Evolutionary conservation across 805 yeast genomes (phyloP).

Genomic region (Wickerhamomyces silvicola): DNA sequence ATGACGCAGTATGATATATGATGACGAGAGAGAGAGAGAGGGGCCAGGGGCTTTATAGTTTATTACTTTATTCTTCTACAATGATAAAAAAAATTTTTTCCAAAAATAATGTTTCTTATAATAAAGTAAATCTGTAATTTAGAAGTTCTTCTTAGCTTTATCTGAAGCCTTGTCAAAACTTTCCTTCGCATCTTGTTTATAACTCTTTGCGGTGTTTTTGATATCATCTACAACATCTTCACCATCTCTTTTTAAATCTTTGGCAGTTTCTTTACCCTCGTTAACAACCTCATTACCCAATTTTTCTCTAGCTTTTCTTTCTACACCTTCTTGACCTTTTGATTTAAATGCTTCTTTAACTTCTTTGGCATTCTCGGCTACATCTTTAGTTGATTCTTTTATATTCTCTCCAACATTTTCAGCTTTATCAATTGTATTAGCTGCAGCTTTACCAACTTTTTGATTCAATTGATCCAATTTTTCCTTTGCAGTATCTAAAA

Average conservation of each 20-base stretch:
- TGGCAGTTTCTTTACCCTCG: slow-evolving; percentile 4
- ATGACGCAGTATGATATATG: too few species aligned
- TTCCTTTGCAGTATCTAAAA: slow-evolving; percentile 17
- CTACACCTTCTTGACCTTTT: slow-evolving; percentile 4
- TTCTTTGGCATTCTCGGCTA: slow-evolving; percentile 1
- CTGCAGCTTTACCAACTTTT: slow-evolving; percentile 21
- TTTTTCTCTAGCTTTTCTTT: slow-evolving; percentile 4
- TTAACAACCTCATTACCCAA: slow-evolving; percentile 2
- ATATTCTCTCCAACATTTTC: slow-evolving; percentile 10
- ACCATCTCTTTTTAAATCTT: slow-evolving; percentile 4
- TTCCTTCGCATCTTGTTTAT: slow-evolving; percentile 1
- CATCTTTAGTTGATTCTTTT: slow-evolving; percentile 4
- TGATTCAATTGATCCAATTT: slow-evolving; percentile 17
- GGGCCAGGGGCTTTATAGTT: too few species aligned
- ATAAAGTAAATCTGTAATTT: too few species aligned
- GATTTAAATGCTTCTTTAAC: neutral
- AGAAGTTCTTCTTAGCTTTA: slow-evolving; percentile 5
- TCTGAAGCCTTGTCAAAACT: slow-evolving; percentile 7
- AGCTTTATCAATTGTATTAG: slow-evolving; percentile 13
- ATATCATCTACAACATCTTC: slow-evolving; percentile 1
- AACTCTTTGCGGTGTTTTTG: slow-evolving; percentile 3
- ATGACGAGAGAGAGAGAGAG: too few species aligned
- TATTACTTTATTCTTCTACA: too few species aligned
- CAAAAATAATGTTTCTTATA: too few species aligned
- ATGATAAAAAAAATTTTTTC: too few species aligned